Evolutionary conservation across 148 eudicot genomes (phyloP), one percentile per base, ranked within the genome.

Genomic region (Bassia scoparia): DNA sequence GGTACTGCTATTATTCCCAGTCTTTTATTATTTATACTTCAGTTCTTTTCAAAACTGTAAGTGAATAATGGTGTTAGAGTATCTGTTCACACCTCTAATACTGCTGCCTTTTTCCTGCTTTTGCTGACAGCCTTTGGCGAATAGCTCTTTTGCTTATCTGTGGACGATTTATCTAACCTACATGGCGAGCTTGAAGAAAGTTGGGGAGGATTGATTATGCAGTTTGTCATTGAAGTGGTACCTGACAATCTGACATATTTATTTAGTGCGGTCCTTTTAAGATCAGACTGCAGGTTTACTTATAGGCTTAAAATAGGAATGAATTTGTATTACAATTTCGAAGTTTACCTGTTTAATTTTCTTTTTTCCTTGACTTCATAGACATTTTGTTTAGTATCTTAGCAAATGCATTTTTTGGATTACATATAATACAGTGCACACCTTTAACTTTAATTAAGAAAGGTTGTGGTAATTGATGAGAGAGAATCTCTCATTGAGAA

Each of bases 81-180:
- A 38, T 60, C 17, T 3, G 5, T 24, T 26, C 24, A 7, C 43
- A 15, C 41, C 4, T 68, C 72, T n/a, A n/a, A n/a, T n/a, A n/a
- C n/a, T 14, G 38, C 48, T 69, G 18, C 2, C 4, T 61, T 61
- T 69, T 7, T 24, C 7, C n/a, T 62, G n/a, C 18, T 43, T 70
- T n/a, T 29, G 53, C 61, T 86, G 61, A 81, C 93, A 91, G 97
- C 93, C 97, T 26, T 67, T 91, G 85, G 77, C 77, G 43, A 87
- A 86, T 67, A 89, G 89, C 74, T 84, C 91, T 5, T 89, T 91
- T 68, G 83, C 90, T 10, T 91, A 89, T 67, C 52, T 89, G 52
- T 91, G 97, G 97, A 89, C 86, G 35, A 86, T 91, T 76, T 91
- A 91, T 69, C 74, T 91, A 75, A 87, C 97, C 5, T 87, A 91